These are phyloP conservation scores for Debaryomyces subglobosus DNA, from an alignment of 1,139 yeast genomes.

Conservation along the genomic window DNA sequence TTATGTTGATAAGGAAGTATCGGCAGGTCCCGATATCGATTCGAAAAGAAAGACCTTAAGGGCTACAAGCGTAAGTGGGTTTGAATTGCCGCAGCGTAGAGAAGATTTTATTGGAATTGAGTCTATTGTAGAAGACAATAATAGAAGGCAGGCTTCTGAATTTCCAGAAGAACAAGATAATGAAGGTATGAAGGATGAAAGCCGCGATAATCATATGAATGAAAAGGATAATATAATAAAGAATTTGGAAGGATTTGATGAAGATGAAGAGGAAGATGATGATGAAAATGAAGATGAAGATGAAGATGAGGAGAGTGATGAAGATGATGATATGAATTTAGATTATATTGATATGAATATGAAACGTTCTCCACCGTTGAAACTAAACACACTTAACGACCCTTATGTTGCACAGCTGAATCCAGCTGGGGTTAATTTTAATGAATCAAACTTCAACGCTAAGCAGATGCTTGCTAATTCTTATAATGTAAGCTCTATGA, in stretches of 20 bases:
- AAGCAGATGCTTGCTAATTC: neutral
- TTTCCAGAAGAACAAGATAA: constrained; percentile 25
- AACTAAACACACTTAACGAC: constrained; percentile 30
- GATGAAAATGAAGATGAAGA: constrained; percentile 25
- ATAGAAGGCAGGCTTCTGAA: constrained; percentile 17
- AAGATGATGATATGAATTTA: constrained; percentile 32
- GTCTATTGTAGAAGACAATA: constrained; percentile 1
- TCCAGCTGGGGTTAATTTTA: neutral
- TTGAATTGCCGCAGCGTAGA: constrained; percentile 23
- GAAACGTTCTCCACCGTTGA: constrained; percentile 31
- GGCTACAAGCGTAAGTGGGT: constrained; percentile 49
- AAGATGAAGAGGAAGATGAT: constrained; percentile 16
- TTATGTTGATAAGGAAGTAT: constrained; percentile 52
- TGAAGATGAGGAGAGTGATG: constrained; percentile 40
- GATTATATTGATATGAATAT: constrained; percentile 17
- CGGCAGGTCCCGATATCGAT: constrained; percentile 27
- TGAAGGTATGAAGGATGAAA: constrained; percentile 13
- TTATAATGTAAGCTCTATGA: constrained; percentile 9
- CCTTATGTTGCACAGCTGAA: constrained; percentile 11
- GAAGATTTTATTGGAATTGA: constrained; percentile 11
- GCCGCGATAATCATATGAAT: constrained; percentile 20
- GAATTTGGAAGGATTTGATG: constrained; percentile 19
- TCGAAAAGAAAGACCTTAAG: constrained; percentile 27
- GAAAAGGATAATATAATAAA: constrained; percentile 18
- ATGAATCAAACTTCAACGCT: neutral